A percentile compares a stretch with the other conserved stretches of the same genome.
phyloP scores from a whole-genome alignment of 2,329 filamentous ascomycete genomes.

The Rachicladosporium sp. region DNA sequence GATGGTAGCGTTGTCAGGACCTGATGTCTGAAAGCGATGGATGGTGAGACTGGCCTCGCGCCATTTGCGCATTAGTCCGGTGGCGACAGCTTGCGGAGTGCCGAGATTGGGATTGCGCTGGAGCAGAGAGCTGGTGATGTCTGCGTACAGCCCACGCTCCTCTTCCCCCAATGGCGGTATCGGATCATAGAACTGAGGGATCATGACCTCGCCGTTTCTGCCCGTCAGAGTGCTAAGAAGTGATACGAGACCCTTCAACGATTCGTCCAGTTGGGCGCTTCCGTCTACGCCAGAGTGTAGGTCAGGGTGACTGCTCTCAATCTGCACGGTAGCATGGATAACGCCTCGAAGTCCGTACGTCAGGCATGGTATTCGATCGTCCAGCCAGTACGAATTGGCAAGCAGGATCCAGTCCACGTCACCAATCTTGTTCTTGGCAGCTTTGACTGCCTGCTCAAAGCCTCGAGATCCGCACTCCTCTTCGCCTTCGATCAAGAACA shows the following conservation, averaged over 20 bases:
- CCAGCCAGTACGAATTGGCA: slow-evolving; percentile 97
- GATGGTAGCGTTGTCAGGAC: slow-evolving; percentile 74
- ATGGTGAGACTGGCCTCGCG: slow-evolving; percentile 89
- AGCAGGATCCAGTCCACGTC: slow-evolving; percentile 87
- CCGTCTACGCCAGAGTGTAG: slow-evolving; percentile 96
- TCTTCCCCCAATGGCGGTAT: slow-evolving; percentile 63
- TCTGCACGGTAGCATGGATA: slow-evolving; percentile 79
- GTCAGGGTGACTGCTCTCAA: slow-evolving; percentile 77
- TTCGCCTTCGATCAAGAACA: slow-evolving; percentile 92
- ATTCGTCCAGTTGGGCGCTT: slow-evolving; percentile 78
- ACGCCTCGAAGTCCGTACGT: slow-evolving; percentile 92
- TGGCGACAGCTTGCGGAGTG: slow-evolving; percentile 58
- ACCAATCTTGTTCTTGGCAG: slow-evolving; percentile 74
- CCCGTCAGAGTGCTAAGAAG: slow-evolving; percentile 75
- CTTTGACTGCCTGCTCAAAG: slow-evolving; percentile 70
- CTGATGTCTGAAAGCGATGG: slow-evolving; percentile 84
- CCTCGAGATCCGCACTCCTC: slow-evolving; percentile 90
- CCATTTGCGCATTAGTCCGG: slow-evolving; percentile 85
- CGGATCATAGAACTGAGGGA: slow-evolving; percentile 80
- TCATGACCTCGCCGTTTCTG: slow-evolving; percentile 63
- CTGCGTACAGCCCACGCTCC: slow-evolving; percentile 70
- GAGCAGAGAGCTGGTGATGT: slow-evolving; percentile 68
- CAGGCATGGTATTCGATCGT: slow-evolving; percentile 87
- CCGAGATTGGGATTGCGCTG: slow-evolving; percentile 55
- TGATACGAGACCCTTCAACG: slow-evolving; percentile 78